phyloP scores from a whole-genome alignment of 2,329 filamentous ascomycete genomes.

The Aspergillus aculeatus region DNA sequence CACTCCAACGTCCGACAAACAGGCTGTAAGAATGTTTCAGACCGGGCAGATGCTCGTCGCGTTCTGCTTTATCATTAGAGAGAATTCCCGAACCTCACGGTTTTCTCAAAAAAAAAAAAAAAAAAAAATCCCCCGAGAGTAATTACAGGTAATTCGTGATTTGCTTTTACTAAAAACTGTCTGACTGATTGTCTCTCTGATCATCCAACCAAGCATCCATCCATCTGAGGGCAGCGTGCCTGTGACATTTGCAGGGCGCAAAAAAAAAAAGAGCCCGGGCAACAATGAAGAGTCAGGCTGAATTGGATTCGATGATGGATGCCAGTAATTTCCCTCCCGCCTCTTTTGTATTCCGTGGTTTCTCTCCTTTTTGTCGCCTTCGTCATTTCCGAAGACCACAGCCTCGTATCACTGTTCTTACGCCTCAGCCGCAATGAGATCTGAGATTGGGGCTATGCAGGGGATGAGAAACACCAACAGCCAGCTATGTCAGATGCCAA shows the following conservation, averaged over 20 bases:
- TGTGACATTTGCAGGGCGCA: not conserved
- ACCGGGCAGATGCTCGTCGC: conserved; percentile 8
- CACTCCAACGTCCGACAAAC: conserved; percentile 1
- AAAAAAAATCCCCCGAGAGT: not conserved
- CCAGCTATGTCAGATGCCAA: not conserved
- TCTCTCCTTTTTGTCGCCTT: not conserved
- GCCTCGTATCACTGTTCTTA: not conserved
- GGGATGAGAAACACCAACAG: not conserved
- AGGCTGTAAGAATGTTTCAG: conserved; percentile 10
- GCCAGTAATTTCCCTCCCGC: no score
- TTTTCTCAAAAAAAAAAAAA: no score
- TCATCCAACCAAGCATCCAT: not conserved
- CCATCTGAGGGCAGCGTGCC: not conserved
- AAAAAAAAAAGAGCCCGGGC: not conserved
- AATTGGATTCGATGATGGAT: not conserved
- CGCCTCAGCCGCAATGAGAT: conserved; percentile 6
- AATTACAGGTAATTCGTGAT: not conserved
- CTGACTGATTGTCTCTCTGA: not conserved
- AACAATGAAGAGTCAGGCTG: not conserved
- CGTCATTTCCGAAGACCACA: not conserved
- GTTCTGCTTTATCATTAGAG: conserved; percentile 12
- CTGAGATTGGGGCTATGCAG: conserved; percentile 2
- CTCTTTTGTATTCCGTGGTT: not conserved
- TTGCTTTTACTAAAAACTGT: not conserved
- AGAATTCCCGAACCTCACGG: conserved; percentile 1